Evolutionary conservation across 495 filamentous ascomycete genomes (phyloP), one percentile per base, ranked within the genome.

Genomic region (Sporormia fimetaria): DNA sequence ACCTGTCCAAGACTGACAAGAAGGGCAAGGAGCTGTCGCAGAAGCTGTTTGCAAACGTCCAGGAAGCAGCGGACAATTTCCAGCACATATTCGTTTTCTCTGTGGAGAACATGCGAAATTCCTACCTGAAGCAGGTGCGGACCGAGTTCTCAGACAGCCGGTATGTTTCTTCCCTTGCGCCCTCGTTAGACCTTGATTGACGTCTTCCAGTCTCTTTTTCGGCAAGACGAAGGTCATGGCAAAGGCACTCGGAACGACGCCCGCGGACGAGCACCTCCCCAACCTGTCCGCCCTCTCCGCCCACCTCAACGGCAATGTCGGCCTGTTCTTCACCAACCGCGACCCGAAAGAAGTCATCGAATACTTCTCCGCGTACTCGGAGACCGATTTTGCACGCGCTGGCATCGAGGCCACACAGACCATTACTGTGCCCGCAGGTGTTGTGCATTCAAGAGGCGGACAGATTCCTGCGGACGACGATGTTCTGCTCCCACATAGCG

Each of bases 221-320:
- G 90, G 90, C 61, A 96, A 95, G 63, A 96, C 88, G 32, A 95
- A 95, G 67, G 87, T 95, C 56, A 96, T 94, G 81, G 80, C 84
- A 42, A 80, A 84, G 64, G 85, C 90, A 36, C 79, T 98, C 8
- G 88, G 87, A 51, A 66, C 67, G 29, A 76, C 64, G 42, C 66
- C 75, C 50, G 82, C 84, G 55, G 75, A 76, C 52, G 82, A 85
- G 63, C 75, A 82, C 62, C 79, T 81, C 49, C 70, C 77, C 31
- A 77, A 79, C 55, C 69, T 88, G 54, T 68, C 76, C 61, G 61
- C 63, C 28, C 77, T 98, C 28, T 65, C 74, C 3, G 63, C 68
- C n/a, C 72, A 81, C 66, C 71, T 98, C 7, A 60, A 66, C 45
- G 90, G 90, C 49, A 76, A 80, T 42, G 83, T 94, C 47, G 90